Conservation (phyloP, 2,329 filamentous ascomycete genomes). For the Monosporascus cannonballus region DNA sequence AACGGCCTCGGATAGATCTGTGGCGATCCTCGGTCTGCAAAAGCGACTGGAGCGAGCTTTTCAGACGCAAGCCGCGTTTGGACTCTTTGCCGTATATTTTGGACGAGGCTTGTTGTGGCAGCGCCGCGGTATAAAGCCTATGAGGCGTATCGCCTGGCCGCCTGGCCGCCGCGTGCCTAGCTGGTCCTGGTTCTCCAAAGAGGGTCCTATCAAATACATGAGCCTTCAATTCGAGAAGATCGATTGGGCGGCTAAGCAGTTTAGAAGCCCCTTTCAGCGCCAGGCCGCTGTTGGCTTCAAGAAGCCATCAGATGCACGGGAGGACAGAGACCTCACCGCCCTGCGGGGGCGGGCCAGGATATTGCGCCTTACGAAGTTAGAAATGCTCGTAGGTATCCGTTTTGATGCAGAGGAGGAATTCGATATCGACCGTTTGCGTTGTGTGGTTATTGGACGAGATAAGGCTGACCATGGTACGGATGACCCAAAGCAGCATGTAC, state of each 20-base stretch:
- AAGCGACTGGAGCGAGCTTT: background rate
- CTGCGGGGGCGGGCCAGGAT: background rate
- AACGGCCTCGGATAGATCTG: conserved; percentile 1
- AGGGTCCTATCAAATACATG: conserved; percentile 8
- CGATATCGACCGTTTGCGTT: background rate
- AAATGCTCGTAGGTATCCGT: background rate
- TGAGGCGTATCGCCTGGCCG: conserved; percentile 2
- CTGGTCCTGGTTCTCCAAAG: conserved; percentile 9
- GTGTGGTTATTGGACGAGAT: conserved; percentile 3
- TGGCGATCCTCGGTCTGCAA: conserved; percentile 5
- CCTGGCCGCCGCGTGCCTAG: background rate
- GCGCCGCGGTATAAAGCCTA: background rate
- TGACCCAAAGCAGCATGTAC: background rate
- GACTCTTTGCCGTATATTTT: conserved; percentile 1
- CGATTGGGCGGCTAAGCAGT: conserved; percentile 2
- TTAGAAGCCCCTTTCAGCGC: conserved; percentile 3
- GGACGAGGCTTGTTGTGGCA: conserved; percentile 3
- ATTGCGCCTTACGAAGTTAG: background rate
- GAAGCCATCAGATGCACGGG: no score
- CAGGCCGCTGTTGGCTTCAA: no score
- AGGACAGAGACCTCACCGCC: no score
- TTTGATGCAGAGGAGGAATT: conserved; percentile 1
- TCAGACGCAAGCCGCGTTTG: background rate
- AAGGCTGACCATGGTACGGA: background rate
- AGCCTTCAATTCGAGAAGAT: background rate